Base-by-base conservation (phyloP, 176 grass and related monocot genomes). In the Canna indica region DNA sequence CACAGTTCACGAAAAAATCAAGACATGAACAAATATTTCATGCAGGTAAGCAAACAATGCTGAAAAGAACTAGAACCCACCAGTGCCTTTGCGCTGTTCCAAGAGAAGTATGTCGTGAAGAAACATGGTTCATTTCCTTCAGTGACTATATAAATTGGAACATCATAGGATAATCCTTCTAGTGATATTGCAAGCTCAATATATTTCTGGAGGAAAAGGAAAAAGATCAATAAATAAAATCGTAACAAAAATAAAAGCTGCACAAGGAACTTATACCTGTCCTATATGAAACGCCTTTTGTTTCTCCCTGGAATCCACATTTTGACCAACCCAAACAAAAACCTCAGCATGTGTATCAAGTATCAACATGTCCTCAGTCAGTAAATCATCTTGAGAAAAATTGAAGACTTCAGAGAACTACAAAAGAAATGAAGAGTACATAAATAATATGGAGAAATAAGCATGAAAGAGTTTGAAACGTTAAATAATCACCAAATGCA, bases 41-140 rank as follows among this genome's bases (percentile, higher is more conserved):
- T 10, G 16, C 22, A 31, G 34, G 13, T 14, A 25, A 15, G 34
- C 34, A 66, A 24, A 38, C 17, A 66, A 66, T 24, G 18, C 12
- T 12, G 17, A 84, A 27, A 76, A 62, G 53, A 35, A 46, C 36
- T 36, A 71, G n/a, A 67, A 83, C 79, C 36, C 78, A 96, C 92
- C 81, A 87, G 56, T 45, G 79, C 80, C 87, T 83, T 96, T 38
- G 83, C 67, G 76, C 79, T 85, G 73, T 96, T 88, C 92, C 92
- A 96, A 75, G 85, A 85, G 83, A 91, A 96, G 79, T 88, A 91
- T 68, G 84, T 78, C 65, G 90, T 96, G 83, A 87, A 96, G 83
- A 96, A 96, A 66, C 78, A 82, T 67, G 92, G 92, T 29, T 96
- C 92, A 72, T 89, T 83, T 57, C 92, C 92, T 89, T 96, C 92